Evolutionary conservation across 2,329 filamentous ascomycete species (phyloP).

Genomic region (Didymellaceae sp.): DNA sequence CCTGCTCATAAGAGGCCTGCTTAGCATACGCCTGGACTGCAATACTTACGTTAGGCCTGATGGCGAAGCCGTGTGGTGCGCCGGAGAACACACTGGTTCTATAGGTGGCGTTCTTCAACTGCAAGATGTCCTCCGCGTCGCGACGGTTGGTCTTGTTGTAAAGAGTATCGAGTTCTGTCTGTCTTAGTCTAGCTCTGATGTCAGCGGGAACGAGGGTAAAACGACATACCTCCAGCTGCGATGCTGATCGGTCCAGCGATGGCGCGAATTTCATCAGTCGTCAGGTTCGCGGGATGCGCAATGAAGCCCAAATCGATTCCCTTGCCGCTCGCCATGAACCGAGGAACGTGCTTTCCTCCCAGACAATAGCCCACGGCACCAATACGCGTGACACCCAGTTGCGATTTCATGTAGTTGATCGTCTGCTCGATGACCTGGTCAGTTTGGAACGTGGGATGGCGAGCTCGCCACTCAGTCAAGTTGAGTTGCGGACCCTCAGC

Average conservation of each 20-base stretch:
- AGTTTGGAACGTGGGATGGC: neutral
- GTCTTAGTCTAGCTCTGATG: neutral
- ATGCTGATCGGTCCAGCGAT: neutral
- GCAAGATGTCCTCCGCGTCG: neutral
- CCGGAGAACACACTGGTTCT: neutral
- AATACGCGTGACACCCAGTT: neutral
- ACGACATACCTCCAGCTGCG: neutral
- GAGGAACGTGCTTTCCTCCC: neutral
- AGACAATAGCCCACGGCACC: neutral
- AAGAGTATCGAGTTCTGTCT: neutral
- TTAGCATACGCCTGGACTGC: neutral
- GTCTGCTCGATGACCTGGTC: neutral
- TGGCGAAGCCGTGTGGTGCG: neutral
- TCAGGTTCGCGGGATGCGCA: neutral
- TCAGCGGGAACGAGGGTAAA: neutral
- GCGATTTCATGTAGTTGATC: neutral
- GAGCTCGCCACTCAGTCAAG: neutral
- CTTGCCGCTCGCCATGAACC: neutral
- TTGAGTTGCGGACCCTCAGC: neutral
- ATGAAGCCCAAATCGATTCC: neutral
- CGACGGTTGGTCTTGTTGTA: neutral
- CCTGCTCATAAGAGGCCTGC: neutral
- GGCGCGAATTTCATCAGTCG: neutral
- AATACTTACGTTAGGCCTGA: neutral
- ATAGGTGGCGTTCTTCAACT: neutral